Base-by-base conservation (phyloP, 1,139 yeast species). In the Pichia sp. region DNA sequence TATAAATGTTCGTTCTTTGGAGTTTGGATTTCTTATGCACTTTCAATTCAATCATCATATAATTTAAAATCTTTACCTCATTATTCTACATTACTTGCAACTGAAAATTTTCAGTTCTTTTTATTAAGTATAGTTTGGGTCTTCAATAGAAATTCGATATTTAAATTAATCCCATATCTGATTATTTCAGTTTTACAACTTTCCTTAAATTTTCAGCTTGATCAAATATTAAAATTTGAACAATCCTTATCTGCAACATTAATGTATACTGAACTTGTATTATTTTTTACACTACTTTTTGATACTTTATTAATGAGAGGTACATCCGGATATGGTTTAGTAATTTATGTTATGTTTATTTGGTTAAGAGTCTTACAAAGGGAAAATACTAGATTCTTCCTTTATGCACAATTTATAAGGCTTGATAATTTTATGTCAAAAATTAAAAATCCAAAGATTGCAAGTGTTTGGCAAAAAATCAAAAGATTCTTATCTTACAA, bases 61-160 rank as follows among this genome's bases (percentile, higher is more conserved):
- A 80, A 80, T 16, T 59, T 73, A 42, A 61, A 60, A 28, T 54
- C 65, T 4, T 69, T 69, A 43, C 89, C 90, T 9, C 70, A 78
- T 11, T 69, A 74, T 56, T 68, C 75, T 41, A 72, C 82, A 10
- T 67, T 84, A 58, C 55, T 82, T 40, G 76, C 86, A 20, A 80
- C 83, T 38, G 85, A 79, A 53, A 82, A 82, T 62, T 81, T 81
- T 68, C 92, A 83, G 59, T 76, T 73, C 55, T 63, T 79, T 50
- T 53, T 76, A 6, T 66, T 83, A 50, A 75, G 81, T 0, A 29
- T 62, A 3, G 64, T 77, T 30, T 83, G 90, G 90, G 59, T 78
- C 37, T 63, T 82, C 49, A 77, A 83, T 30, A 78, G 84, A 63
- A 70, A 74, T 51, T 80, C 87, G 1, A 63, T 76, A n/a, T 81